Conservation (phyloP, 2,329 filamentous ascomycete genomes). For the Ophiostoma ulmi region DNA sequence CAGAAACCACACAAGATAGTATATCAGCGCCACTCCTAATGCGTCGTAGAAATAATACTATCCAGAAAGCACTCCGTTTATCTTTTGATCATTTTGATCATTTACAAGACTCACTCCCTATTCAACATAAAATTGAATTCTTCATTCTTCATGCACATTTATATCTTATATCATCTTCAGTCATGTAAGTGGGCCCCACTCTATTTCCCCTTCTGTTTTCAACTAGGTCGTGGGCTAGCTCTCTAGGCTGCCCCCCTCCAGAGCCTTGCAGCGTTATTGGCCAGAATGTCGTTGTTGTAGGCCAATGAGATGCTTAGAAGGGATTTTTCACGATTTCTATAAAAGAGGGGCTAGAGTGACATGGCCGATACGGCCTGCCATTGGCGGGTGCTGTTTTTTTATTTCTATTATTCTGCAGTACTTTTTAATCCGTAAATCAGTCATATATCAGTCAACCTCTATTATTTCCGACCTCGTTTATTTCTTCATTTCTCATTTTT, state of each 20-base stretch:
- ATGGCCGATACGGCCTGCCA: slow-evolving; percentile 23
- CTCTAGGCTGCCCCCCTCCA: slow-evolving; percentile 11
- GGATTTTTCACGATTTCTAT: neutral
- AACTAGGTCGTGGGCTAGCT: slow-evolving; percentile 12
- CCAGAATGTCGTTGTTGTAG: neutral
- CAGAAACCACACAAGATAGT: no score
- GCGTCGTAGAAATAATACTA: no score
- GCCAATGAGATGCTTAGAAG: slow-evolving; percentile 22
- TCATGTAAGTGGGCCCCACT: slow-evolving; percentile 15
- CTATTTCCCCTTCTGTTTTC: slow-evolving; percentile 15
- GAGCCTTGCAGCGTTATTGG: slow-evolving; percentile 23
- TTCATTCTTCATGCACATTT: neutral
- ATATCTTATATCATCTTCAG: neutral
- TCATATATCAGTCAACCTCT: neutral
- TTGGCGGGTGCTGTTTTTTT: slow-evolving; percentile 20
- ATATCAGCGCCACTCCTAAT: no score
- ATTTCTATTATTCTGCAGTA: slow-evolving; percentile 2
- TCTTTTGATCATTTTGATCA: no score
- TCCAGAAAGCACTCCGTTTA: no score
- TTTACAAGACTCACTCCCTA: neutral
- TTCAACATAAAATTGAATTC: neutral
- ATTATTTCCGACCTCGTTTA: neutral
- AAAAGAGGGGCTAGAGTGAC: slow-evolving; percentile 21
- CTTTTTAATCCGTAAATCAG: slow-evolving; percentile 13
- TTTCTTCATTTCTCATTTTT: neutral